A percentile compares a stretch with the other conserved stretches of the same genome.
Conservation (phyloP, 1,284 basidiomycete species). For the Ceratobasidium sp. region DNA sequence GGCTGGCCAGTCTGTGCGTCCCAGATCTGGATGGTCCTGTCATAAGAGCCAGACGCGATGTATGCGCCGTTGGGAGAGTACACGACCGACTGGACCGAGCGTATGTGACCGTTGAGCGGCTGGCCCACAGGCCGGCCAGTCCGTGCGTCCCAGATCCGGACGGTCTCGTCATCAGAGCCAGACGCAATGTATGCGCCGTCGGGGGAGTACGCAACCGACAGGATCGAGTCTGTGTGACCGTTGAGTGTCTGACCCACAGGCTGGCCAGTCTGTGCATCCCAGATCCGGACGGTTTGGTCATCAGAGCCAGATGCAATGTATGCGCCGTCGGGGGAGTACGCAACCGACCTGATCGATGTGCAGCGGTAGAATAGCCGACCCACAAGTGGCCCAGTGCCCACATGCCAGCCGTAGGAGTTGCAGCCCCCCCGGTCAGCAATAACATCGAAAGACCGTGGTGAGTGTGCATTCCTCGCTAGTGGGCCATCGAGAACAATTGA, state of each 20-base stretch:
- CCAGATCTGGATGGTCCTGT: background rate
- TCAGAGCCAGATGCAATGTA: no score
- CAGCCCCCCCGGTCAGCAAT: background rate
- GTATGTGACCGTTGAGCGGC: background rate
- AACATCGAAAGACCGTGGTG: background rate
- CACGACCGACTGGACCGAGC: background rate
- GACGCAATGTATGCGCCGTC: no score
- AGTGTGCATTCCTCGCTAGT: background rate
- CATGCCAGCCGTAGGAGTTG: background rate
- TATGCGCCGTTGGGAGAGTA: conserved; percentile 8
- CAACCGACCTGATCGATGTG: no score
- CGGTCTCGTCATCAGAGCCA: no score
- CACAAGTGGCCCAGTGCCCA: background rate
- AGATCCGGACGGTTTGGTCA: no score
- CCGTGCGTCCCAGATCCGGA: no score
- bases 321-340: no score
- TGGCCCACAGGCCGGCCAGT: background rate
- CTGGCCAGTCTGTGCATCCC: no score
- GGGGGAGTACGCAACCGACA: no score
- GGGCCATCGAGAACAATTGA: background rate
- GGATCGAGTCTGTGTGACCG: no score
- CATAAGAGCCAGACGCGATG: background rate
- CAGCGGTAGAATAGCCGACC: no score
- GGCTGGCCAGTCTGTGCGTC: background rate
- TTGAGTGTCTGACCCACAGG: no score